These are phyloP conservation scores for Neopestalotiopsis clavispora DNA, from an alignment of 2,329 filamentous ascomycete genomes.

Conservation along the genomic window DNA sequence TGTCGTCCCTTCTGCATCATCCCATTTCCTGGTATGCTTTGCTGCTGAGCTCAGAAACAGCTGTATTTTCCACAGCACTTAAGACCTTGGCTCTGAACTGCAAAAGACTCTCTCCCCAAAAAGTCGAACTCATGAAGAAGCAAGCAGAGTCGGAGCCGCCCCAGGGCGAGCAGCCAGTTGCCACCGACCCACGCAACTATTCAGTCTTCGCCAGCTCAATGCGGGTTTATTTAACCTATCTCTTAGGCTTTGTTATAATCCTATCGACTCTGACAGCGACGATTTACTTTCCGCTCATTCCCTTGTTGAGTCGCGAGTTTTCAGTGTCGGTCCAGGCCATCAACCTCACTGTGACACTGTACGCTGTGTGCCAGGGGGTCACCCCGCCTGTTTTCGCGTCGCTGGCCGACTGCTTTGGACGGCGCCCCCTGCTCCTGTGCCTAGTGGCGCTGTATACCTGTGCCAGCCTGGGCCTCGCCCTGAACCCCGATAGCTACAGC, in stretches of 20 bases:
- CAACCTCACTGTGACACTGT: constrained; percentile 21
- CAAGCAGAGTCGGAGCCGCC: background rate
- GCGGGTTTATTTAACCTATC: constrained; percentile 5
- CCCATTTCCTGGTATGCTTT: too few species aligned
- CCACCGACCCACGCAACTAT: background rate
- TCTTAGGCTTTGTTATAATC: constrained; percentile 18
- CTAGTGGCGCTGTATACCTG: constrained; percentile 50
- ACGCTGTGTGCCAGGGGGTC: constrained; percentile 18
- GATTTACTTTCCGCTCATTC: constrained; percentile 22
- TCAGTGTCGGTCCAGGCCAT: constrained; percentile 18
- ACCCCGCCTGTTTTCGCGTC: constrained; percentile 18
- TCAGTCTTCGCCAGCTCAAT: background rate
- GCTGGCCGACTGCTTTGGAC: constrained; percentile 18
- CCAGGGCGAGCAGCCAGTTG: background rate
- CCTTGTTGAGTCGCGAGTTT: constrained; percentile 12
- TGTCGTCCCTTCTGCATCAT: too few species aligned
- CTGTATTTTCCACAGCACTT: too few species aligned
- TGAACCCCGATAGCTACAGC: constrained; percentile 18
- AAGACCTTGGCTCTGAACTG: too few species aligned
- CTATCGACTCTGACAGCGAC: constrained; percentile 34
- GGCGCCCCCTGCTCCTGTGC: constrained; percentile 44
- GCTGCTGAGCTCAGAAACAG: too few species aligned
- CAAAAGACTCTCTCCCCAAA: background rate
- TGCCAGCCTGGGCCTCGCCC: constrained; percentile 53
- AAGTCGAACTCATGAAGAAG: background rate